Evolutionary conservation across 768 basidiomycete genomes (phyloP), one percentile per base, ranked within the genome.

Genomic region (Trametes coccinea): DNA sequence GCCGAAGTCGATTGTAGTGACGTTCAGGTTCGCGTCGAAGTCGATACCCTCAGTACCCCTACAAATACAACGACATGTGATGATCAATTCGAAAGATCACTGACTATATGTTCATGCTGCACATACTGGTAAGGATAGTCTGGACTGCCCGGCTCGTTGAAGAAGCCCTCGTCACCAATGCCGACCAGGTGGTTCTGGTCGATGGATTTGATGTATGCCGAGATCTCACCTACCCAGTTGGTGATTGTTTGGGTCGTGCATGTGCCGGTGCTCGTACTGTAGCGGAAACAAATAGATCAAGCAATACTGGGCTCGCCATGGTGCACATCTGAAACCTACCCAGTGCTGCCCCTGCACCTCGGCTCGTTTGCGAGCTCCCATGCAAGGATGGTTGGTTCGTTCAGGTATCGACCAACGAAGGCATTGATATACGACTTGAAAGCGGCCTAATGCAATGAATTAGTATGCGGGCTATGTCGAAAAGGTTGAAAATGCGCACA

Each of bases 141-240:
- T 6, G 80, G 73, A 53, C 74, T 80, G 54, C 74, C 69, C 0
- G 81, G 77, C 63, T 81, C 69, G 67, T 86, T 83, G 75, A 82
- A 85, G 78, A 83, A 86, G 4, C 86, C 85, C 67, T 88, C 85
- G 65, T 88, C 87, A 10, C 86, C 85, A 33, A 88, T 71, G 2
- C 78, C 81, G 16, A 88, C 84, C 39, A 87, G 78, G 63, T 87
- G 85, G 72, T 86, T 87, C 16, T 71, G 61, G 70, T 88, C 86
- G 62, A 87, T 79, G 14, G 82, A 81, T 67, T 87, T 85, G 77
- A 88, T 84, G 73, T 79, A 86, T 2, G 82, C 81, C 3, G 84
- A 84, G 37, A 86, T 82, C 27, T 77, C 76, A 52, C 73, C 75
- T 3, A 77, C 79, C 85, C 85, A 87, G 55, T 73, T 74, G 1